Base-by-base conservation (phyloP, 2,329 filamentous ascomycete genomes). In the Xylariaceae sp. region DNA sequence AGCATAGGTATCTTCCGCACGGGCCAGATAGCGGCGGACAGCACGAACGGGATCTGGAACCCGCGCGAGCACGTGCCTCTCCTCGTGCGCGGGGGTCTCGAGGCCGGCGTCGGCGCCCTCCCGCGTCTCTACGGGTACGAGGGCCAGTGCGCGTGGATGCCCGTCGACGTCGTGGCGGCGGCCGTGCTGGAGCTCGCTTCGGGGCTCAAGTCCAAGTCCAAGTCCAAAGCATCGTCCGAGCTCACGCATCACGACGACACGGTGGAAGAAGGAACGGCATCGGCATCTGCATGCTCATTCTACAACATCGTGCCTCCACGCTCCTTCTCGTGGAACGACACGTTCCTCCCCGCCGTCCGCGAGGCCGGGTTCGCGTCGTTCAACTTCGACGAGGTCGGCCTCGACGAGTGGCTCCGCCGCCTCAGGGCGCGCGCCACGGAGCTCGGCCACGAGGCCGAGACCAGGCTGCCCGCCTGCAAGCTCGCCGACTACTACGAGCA, bases 1-100 rank as follows among this genome's bases (percentile, higher is more conserved):
- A n/a, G n/a, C n/a, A n/a, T n/a, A n/a, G 52, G 43, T 15, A 54
- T 65, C 23, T 47, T 65, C 33, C 52, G 62, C 29, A 54, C 62
- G n/a, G 61, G 61, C 0, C 59, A 64, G 42, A 51, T 65, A 18
- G 47, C 57, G 4, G 62, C 60, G 5, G 61, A 63, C 39, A 58
- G 56, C 28, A 43, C 41, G 16, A 19, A 43, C 19, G 55, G 54
- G 18, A 53, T 59, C 32, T 57, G 55, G 55, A 56, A 55, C 34
- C 49, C 48, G 19, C 50, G 51, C 31, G 56, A 59, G 37, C 49
- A 51, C 13, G 47, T 59, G 9, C 55, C 55, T 27, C 38, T 53
- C 15, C 43, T 56, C 0, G 49, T 56, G 7, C 51, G 50, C 15
- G 52, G 48, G 34, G 52, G 41, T 9, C 35, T 42, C 3, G 44